Evolutionary conservation across 202 grass and related monocot species (phyloP), one percentile per base, ranked within the genome.

Genomic region (Carex sylvatica): DNA sequence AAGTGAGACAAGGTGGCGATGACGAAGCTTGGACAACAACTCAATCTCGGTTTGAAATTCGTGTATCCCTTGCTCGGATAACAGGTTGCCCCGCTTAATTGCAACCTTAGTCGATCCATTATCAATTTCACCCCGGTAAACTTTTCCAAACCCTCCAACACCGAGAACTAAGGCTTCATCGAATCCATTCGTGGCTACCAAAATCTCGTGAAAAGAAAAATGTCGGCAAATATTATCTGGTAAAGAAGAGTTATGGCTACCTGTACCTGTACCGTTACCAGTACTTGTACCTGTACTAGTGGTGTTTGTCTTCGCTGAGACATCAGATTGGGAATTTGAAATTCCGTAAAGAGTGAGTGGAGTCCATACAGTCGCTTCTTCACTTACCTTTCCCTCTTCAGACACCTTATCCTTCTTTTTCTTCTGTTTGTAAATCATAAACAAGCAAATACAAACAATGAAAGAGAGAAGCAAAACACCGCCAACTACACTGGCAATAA

Each of bases 11-110:
- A 95, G 86, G 51, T 95, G 93, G 23, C 79, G 84, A 70, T 95
- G 93, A 0, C 93, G 86, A 54, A 95, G 88, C 82, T 89, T 90
- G 4, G 90, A 95, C 44, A 95, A 10, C 86, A 92, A 87, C 67
- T 92, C 90, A 23, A 95, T 95, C 79, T 95, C 92, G 6, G 85
- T 95, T 67, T 88, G 88, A 68, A 95, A 95, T 84, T 95, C 92
- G 16, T 90, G 89, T 1, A 88, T 36, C 13, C 92, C 92, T 76
- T 95, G 92, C 36, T 88, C 60, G 0, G 90, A 92, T 79, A 80
- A 71, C 0, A 88, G 90, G 33, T 95, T 95, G 3, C 88, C 81
- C 20, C 88, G 93, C 72, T 96, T 96, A 61, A 96, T 96, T 16
- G 93, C 93, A 22, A 96, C 85, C 66, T 83, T 92, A 0, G 33